Conservation (phyloP, 23 red algal genomes). For the Gracilariopsis chorda region DNA sequence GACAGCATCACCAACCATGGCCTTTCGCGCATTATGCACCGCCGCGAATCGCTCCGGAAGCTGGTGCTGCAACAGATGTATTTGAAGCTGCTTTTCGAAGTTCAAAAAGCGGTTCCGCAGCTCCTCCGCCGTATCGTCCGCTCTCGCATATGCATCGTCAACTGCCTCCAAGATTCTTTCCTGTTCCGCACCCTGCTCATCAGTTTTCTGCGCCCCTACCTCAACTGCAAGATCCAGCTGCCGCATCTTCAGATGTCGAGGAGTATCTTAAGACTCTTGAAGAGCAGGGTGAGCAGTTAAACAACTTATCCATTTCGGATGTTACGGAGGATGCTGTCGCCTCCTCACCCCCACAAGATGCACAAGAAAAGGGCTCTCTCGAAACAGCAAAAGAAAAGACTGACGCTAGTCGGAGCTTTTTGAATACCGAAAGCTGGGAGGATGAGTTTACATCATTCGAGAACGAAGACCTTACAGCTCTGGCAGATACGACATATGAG, state of each 20-base stretch:
- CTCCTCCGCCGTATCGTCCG: neutral
- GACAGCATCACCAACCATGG: neutral
- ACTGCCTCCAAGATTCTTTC: neutral
- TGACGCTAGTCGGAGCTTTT: neutral
- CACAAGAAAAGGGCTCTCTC: neutral
- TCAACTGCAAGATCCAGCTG: neutral
- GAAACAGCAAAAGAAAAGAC: neutral
- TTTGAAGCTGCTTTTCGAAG: slow-evolving; percentile 29
- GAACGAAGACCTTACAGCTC: neutral
- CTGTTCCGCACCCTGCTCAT: neutral
- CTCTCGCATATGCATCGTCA: neutral
- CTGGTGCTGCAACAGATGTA: neutral
- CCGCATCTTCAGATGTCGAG: neutral
- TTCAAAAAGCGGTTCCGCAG: neutral
- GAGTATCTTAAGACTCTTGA: neutral
- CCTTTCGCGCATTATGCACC: neutral
- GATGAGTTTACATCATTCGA: slow-evolving; percentile 45
- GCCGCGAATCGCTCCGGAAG: neutral
- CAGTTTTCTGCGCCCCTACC: neutral
- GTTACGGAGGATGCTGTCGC: neutral
- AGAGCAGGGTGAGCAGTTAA: neutral
- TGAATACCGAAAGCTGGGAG: slow-evolving; percentile 12
- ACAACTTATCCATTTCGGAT: neutral
- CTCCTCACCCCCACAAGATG: neutral
- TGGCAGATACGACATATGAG: slow-evolving; percentile 1